Evolutionary conservation across 2,329 filamentous ascomycete genomes (phyloP).

Genomic region (Penicillium sp.): DNA sequence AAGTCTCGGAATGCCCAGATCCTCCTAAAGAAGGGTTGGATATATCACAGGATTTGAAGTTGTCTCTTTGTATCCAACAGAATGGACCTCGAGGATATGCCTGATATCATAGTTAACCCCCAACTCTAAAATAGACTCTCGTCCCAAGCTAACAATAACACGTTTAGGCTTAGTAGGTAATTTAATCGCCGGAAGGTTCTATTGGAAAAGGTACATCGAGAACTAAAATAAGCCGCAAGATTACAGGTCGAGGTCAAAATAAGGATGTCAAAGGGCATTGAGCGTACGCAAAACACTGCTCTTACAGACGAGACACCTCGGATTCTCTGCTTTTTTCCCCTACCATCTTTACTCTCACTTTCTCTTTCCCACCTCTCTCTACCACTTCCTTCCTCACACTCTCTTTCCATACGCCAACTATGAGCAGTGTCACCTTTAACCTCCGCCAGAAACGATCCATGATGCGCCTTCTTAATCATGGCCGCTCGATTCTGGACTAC

Average conservation of each 20-base stretch:
- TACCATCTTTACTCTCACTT: not conserved
- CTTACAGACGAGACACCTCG: not conserved
- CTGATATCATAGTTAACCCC: not conserved
- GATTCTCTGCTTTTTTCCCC: not conserved
- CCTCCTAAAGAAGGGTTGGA: not conserved
- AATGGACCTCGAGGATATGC: not conserved
- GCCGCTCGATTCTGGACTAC: slow-evolving; percentile 11
- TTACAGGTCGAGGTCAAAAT: not conserved
- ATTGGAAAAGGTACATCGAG: not conserved
- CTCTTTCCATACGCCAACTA: not conserved
- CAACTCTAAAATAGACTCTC: not conserved
- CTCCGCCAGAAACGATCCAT: slow-evolving; percentile 1
- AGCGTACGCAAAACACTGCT: not conserved
- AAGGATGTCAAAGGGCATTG: not conserved
- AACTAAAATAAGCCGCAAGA: not conserved
- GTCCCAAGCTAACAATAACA: not conserved
- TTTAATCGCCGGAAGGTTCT: not conserved
- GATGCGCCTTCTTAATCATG: not conserved
- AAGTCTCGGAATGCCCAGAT: not conserved
- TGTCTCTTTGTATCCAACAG: not conserved
- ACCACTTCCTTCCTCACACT: not conserved
- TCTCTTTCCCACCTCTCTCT: not conserved
- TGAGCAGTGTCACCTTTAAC: not conserved
- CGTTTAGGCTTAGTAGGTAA: not conserved
- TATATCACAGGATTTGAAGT: too few species aligned